A percentile compares a stretch with the other conserved stretches of the same genome.
phyloP scores from a whole-genome alignment of 805 yeast species.

The Ogataea thermomethanolica region DNA sequence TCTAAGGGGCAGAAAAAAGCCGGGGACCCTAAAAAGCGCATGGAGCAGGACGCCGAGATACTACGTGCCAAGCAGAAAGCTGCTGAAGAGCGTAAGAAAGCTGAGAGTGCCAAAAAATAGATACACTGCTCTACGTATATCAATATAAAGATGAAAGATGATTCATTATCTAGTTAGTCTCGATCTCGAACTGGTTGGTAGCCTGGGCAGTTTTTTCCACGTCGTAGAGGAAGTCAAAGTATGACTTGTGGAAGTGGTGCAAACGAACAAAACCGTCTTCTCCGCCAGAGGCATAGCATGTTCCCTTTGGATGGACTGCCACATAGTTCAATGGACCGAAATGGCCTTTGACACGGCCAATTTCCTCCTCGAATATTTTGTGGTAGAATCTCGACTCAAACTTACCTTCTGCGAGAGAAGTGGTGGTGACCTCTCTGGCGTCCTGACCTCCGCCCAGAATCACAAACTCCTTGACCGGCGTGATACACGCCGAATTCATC shows the following conservation, averaged over 20 bases:
- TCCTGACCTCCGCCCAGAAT: constrained; percentile 99
- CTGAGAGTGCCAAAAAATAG: constrained; percentile 29
- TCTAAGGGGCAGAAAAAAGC: constrained; percentile 57
- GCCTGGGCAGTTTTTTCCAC: constrained; percentile 77
- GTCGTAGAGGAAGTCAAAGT: constrained; percentile 90
- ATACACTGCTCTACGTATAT: background rate
- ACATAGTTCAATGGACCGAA: constrained; percentile 96
- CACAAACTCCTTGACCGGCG: constrained; percentile 88
- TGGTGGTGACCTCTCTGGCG: constrained; percentile 97
- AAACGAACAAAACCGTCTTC: constrained; percentile 97
- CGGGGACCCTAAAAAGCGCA: constrained; percentile 83
- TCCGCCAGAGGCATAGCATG: constrained; percentile 93
- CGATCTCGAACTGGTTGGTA: constrained; percentile 20
- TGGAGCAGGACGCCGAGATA: constrained; percentile 87
- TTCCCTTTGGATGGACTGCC: constrained; percentile 92
- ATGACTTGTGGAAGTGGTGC: constrained; percentile 88
- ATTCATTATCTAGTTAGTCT: constrained; percentile 12
- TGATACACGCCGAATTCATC: constrained; percentile 90
- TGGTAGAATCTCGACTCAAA: constrained; percentile 96
- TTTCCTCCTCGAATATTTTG: constrained; percentile 91
- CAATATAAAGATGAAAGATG: background rate
- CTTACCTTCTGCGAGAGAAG: constrained; percentile 88
- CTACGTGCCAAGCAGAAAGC: constrained; percentile 85
- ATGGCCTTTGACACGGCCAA: constrained; percentile 97
- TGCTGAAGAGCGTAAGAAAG: constrained; percentile 48